phyloP scores from a whole-genome alignment of 345 rosid genomes.

The Gossypium australe region DNA sequence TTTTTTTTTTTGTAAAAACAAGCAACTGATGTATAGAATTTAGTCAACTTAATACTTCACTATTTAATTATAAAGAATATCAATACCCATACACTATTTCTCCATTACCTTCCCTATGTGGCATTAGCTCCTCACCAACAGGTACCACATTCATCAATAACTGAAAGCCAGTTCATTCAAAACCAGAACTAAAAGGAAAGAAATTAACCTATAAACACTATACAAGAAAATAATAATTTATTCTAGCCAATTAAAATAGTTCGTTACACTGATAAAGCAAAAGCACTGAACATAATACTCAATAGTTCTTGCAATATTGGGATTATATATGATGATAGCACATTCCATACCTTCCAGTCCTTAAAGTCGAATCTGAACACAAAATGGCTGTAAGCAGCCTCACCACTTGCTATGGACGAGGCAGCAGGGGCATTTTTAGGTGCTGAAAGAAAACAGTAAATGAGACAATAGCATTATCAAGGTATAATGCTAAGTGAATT shows the following conservation, averaged over 20 bases:
- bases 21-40: background rate
- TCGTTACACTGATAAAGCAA: background rate
- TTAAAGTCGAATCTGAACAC: conserved; percentile 81
- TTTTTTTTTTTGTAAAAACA: background rate
- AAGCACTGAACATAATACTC: background rate
- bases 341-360: conserved; percentile 76
- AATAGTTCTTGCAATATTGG: background rate
- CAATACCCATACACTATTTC: background rate
- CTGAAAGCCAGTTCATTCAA: conserved; percentile 26
- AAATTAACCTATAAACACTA: background rate
- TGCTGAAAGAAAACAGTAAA: conserved; percentile 34
- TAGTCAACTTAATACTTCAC: background rate
- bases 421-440: conserved; percentile 84
- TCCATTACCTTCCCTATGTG: conserved; percentile 31
- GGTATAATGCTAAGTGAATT: background rate
- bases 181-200: background rate
- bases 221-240: background rate
- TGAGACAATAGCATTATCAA: background rate
- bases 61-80: background rate
- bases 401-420: conserved; percentile 43
- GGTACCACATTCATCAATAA: conserved; percentile 49
- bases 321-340: background rate
- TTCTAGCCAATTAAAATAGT: background rate
- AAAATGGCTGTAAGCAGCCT: conserved; percentile 64
- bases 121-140: conserved; percentile 75